Percentiles rank a stretch among this genome's conserved stretches.
phyloP scores from a whole-genome alignment of 2,329 filamentous ascomycete species.

The Calonectria multiphialidica region DNA sequence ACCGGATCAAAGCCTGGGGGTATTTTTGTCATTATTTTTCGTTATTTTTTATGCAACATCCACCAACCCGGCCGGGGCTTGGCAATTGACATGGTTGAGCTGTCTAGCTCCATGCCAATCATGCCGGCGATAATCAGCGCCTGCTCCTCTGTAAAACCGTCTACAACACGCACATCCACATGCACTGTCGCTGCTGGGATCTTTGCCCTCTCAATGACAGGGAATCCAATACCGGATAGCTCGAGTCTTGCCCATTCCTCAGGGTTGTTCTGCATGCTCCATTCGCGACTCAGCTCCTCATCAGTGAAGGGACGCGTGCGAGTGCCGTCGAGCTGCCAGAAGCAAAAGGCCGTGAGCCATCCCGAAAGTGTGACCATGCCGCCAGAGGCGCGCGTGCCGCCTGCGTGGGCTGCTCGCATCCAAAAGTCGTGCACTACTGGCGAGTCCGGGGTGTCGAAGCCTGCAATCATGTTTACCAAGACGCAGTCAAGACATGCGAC shows the following conservation, averaged over 20 bases:
- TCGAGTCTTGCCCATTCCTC: constrained; percentile 1
- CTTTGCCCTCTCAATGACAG: background rate
- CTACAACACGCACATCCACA: background rate
- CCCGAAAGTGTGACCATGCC: constrained; percentile 18
- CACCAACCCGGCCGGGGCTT: background rate
- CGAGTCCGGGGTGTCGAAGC: constrained; percentile 27
- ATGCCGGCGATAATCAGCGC: background rate
- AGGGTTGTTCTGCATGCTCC: background rate
- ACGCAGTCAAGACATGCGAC: background rate
- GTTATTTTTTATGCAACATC: constrained; percentile 4
- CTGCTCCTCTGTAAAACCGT: background rate
- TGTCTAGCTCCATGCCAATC: background rate
- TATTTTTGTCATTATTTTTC: background rate
- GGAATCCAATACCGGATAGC: background rate
- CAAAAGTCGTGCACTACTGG: constrained; percentile 27
- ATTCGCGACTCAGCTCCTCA: background rate
- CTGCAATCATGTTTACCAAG: constrained; percentile 25
- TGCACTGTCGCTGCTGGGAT: background rate
- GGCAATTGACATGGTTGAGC: background rate
- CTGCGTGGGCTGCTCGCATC: constrained; percentile 32
- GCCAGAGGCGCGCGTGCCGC: constrained; percentile 12
- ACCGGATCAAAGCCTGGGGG: no score
- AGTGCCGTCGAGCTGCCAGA: constrained; percentile 21
- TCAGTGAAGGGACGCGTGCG: background rate
- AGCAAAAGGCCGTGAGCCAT: constrained; percentile 33